Conservation (phyloP, 208 protist species). For the Novymonas esmeraldas region DNA sequence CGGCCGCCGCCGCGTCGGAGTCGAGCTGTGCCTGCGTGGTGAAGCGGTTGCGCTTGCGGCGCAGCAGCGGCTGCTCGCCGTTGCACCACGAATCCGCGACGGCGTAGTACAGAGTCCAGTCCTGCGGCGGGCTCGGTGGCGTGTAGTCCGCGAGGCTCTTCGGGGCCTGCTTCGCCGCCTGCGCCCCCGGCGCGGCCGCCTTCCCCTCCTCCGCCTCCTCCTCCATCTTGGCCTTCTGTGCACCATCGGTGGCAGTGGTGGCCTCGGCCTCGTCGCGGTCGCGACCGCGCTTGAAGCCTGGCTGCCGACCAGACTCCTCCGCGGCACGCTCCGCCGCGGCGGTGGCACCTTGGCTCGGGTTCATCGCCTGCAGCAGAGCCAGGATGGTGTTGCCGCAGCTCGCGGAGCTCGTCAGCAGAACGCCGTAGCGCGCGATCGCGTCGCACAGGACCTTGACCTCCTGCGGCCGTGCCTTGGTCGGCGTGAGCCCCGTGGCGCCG, state of each 20-base stretch:
- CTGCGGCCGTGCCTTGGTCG: slow-evolving; percentile 31
- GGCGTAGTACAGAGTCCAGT: slow-evolving; percentile 75
- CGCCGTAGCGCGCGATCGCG: slow-evolving; percentile 54
- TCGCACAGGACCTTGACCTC: slow-evolving; percentile 74
- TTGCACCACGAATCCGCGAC: slow-evolving; percentile 57
- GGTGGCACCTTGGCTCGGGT: slow-evolving; percentile 39
- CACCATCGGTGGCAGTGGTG: slow-evolving; percentile 1
- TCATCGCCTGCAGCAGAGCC: slow-evolving; percentile 54
- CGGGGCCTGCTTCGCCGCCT: slow-evolving; percentile 17
- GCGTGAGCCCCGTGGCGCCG: slow-evolving; percentile 12
- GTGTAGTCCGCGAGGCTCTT: slow-evolving; percentile 37
- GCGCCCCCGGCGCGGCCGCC: not conserved
- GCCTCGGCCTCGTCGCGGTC: slow-evolving; percentile 31
- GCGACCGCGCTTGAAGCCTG: slow-evolving; percentile 44
- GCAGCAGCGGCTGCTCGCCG: slow-evolving; percentile 27
- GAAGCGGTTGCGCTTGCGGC: slow-evolving; percentile 17
- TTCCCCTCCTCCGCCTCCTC: slow-evolving; percentile 16
- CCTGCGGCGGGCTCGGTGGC: slow-evolving; percentile 28
- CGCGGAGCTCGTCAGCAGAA: slow-evolving; percentile 42
- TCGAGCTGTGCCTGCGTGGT: slow-evolving; percentile 19
- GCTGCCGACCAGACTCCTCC: slow-evolving; percentile 17
- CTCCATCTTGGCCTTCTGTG: slow-evolving; percentile 33
- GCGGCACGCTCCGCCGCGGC: slow-evolving; percentile 16
- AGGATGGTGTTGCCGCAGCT: slow-evolving; percentile 64
- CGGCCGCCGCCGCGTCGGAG: slow-evolving; percentile 21